Conservation (phyloP, 192 early-diverging fungal genomes). For the Umbelopsis sp. region DNA sequence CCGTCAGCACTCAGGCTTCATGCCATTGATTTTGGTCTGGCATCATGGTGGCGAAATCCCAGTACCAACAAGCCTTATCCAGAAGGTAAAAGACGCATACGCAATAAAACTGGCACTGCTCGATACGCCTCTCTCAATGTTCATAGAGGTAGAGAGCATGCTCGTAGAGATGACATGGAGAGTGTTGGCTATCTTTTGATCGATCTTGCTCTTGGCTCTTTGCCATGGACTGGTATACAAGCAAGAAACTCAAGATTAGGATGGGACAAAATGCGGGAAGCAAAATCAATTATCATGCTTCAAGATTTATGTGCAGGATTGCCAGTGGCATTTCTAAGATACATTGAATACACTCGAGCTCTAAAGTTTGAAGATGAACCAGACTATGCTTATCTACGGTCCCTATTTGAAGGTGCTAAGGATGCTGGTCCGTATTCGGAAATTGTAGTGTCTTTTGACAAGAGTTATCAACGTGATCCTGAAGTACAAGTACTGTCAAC, state of each 20-base stretch:
- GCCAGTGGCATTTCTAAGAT: constrained; percentile 72
- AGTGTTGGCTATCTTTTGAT: constrained; percentile 81
- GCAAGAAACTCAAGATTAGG: constrained; percentile 81
- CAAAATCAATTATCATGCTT: constrained; percentile 75
- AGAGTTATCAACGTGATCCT: neutral
- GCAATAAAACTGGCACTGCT: constrained; percentile 74
- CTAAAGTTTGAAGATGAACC: constrained; percentile 78
- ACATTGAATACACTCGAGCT: constrained; percentile 70
- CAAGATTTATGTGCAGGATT: constrained; percentile 77
- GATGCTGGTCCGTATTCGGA: constrained; percentile 19
- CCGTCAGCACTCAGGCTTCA: constrained; percentile 54
- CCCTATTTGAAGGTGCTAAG: constrained; percentile 30
- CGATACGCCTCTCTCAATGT: constrained; percentile 86
- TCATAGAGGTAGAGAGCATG: constrained; percentile 80
- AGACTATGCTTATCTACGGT: constrained; percentile 74
- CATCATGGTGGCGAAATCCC: constrained; percentile 47
- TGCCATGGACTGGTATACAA: constrained; percentile 88
- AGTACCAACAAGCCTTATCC: constrained; percentile 46
- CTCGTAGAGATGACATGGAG: constrained; percentile 85
- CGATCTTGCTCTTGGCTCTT: constrained; percentile 71
- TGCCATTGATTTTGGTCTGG: constrained; percentile 59
- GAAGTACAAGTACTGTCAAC: constrained; percentile 1
- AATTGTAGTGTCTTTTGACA: constrained; percentile 3
- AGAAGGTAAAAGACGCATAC: constrained; percentile 38
- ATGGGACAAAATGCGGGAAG: constrained; percentile 86